Evolutionary conservation across 2,329 filamentous ascomycete genomes (phyloP).

Genomic region (Pseudogymnoascus sp.): DNA sequence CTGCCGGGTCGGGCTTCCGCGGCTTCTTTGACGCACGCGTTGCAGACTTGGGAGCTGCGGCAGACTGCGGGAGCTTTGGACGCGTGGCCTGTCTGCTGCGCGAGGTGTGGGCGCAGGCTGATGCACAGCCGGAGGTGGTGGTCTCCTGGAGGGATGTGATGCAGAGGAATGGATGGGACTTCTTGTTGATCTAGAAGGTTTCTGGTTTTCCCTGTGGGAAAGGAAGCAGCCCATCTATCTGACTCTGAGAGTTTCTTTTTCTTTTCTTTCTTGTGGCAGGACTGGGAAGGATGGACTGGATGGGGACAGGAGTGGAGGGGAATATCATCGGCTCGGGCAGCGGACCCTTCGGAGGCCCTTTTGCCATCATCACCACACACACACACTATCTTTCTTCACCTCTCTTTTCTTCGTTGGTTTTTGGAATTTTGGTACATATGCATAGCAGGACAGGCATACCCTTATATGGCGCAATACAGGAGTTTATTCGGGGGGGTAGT

Average conservation of each 20-base stretch:
- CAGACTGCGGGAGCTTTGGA: constrained; percentile 76
- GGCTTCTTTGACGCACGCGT: constrained; percentile 68
- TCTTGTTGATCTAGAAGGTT: constrained; percentile 65
- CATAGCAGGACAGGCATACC: background rate
- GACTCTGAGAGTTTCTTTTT: background rate
- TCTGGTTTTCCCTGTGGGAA: constrained; percentile 11
- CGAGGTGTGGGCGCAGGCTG: constrained; percentile 73
- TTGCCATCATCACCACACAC: background rate
- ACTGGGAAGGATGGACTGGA: background rate
- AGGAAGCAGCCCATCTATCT: background rate
- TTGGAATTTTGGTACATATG: background rate
- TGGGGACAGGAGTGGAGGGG: background rate
- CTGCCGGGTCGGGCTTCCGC: constrained; percentile 66
- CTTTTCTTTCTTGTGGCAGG: background rate
- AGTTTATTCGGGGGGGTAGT: background rate
- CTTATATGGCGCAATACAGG: background rate
- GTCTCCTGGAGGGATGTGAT: constrained; percentile 95
- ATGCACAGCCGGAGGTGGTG: constrained; percentile 38
- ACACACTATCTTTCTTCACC: background rate
- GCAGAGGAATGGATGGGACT: constrained; percentile 85
- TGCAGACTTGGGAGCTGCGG: constrained; percentile 65
- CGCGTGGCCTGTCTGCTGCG: constrained; percentile 69
- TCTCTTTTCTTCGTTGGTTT: background rate
- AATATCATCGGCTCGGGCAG: background rate
- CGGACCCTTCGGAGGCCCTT: background rate